phyloP scores from a whole-genome alignment of 139 green algal genomes.

The Chlorella vulgaris region DNA sequence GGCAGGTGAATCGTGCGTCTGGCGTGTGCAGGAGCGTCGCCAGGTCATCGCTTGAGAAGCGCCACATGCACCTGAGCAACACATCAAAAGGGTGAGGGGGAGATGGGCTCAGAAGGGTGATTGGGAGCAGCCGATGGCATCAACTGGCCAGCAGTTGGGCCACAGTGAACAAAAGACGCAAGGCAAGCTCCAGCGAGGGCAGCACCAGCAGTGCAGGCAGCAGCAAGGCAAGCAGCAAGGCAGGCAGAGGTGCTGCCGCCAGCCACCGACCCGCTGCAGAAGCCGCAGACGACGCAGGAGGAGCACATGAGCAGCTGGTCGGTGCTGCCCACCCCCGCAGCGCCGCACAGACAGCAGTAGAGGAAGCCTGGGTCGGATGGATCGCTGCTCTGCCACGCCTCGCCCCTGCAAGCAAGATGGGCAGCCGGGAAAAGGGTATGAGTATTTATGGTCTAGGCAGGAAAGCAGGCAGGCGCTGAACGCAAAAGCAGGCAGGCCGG shows the following conservation, averaged over 20 bases:
- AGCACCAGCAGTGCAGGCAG: too few species aligned
- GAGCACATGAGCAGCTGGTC: slow-evolving; percentile 12
- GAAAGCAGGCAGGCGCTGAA: not conserved
- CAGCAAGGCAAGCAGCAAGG: too few species aligned
- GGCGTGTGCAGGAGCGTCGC: not conserved
- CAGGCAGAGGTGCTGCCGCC: not conserved
- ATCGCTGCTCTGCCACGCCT: not conserved
- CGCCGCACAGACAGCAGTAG: slow-evolving; percentile 8
- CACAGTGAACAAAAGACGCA: too few species aligned
- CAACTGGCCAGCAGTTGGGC: too few species aligned
- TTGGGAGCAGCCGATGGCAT: too few species aligned
- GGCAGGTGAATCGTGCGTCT: not conserved
- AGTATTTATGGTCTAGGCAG: not conserved
- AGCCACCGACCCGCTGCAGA: slow-evolving; percentile 11
- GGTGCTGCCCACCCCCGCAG: slow-evolving; percentile 7
- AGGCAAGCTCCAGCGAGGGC: too few species aligned
- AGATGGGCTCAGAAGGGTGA: too few species aligned
- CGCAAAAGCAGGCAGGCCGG: not conserved
- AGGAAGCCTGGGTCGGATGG: not conserved
- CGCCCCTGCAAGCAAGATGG: not conserved
- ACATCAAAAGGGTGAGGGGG: not conserved
- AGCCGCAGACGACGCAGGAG: slow-evolving; percentile 11
- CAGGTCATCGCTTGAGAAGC: not conserved
- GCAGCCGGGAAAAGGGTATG: not conserved
- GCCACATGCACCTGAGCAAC: not conserved